phyloP scores from a whole-genome alignment of 352 stramenopile genomes.

The Globisporangium nagaii region DNA sequence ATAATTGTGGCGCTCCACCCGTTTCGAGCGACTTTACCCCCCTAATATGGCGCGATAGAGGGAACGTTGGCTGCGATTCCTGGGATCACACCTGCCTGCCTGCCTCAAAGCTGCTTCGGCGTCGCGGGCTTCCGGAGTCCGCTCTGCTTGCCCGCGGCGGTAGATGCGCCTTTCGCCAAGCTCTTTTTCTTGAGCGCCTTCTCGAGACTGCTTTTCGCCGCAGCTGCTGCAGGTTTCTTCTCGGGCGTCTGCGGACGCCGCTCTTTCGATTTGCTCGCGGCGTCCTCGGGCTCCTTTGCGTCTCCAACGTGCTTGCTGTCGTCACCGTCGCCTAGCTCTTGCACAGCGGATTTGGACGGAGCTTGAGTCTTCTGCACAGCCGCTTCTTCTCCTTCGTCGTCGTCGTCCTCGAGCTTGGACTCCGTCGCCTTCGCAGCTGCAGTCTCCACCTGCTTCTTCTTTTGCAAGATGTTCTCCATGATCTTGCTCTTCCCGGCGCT shows the following conservation, averaged over 20 bases:
- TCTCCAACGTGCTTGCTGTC: neutral
- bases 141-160: neutral
- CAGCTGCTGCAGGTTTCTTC: conserved; percentile 8
- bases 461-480: conserved; percentile 31
- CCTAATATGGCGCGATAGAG: too few relatives aligned
- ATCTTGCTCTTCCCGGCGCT: conserved; percentile 29
- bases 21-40: too few relatives aligned
- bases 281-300: neutral
- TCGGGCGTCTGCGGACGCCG: conserved; percentile 9
- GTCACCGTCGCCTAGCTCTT: neutral
- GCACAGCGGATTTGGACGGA: conserved; percentile 1
- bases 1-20: too few relatives aligned
- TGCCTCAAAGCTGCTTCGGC: conserved; percentile 10
- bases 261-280: neutral
- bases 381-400: neutral
- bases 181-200: conserved; percentile 43
- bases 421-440: neutral
- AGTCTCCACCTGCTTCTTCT: conserved; percentile 7
- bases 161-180: neutral
- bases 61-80: too few relatives aligned
- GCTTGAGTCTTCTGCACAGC: neutral
- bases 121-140: conserved; percentile 1
- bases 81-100: neutral
- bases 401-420: neutral
- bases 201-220: conserved; percentile 31